These are phyloP conservation scores for Galerina sulciceps DNA, from an alignment of 768 basidiomycete genomes.

Conservation along the genomic window DNA sequence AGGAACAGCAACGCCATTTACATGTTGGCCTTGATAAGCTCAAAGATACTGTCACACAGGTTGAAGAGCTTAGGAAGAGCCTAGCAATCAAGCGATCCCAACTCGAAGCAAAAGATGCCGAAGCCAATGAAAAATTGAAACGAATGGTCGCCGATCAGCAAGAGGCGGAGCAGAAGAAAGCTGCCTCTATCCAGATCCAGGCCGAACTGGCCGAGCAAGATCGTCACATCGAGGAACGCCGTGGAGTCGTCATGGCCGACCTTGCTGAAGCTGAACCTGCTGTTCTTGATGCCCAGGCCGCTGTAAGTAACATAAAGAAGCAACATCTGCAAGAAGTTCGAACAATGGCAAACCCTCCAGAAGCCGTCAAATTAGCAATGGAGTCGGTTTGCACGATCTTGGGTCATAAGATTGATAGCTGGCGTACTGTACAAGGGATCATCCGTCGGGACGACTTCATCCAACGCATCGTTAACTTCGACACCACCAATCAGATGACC, in stretches of 20 bases:
- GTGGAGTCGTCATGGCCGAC: constrained; percentile 89
- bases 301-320: constrained; percentile 96
- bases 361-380: constrained; percentile 97
- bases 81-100: constrained; percentile 93
- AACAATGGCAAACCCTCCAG: constrained; percentile 97
- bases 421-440: constrained; percentile 94
- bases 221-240: constrained; percentile 84
- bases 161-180: constrained; percentile 98
- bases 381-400: constrained; percentile 97
- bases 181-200: constrained; percentile 95
- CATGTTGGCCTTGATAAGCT: constrained; percentile 98
- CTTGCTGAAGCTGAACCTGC: constrained; percentile 98
- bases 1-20: constrained; percentile 97
- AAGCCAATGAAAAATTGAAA: constrained; percentile 96
- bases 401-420: constrained; percentile 95
- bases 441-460: constrained; percentile 98
- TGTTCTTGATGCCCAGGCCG: constrained; percentile 90
- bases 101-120: constrained; percentile 89
- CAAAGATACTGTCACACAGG: constrained; percentile 93
- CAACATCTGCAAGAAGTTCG: constrained; percentile 97
- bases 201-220: constrained; percentile 93
- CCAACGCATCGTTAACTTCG: constrained; percentile 92
- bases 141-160: constrained; percentile 99
- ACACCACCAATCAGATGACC: constrained; percentile 90
- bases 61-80: constrained; percentile 94